Evolutionary conservation across 192 early-diverging fungal genomes (phyloP), one percentile per base, ranked within the genome.

Genomic region (Coemansia sp.): DNA sequence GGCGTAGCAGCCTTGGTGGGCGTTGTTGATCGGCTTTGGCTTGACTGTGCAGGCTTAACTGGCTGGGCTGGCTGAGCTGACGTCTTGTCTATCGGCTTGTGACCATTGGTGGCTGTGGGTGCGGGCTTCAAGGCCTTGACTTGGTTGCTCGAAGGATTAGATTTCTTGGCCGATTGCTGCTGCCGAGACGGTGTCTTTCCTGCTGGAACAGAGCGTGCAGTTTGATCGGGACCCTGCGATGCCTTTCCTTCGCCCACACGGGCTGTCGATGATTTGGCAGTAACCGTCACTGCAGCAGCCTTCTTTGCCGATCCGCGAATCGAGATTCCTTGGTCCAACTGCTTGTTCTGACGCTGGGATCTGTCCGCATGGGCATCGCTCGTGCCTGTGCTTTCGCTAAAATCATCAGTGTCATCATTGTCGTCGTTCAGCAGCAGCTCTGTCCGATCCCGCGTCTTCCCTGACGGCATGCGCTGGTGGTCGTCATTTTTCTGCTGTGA

Each of bases 301-400:
- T 37, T 58, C 31, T 60, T 58, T 5, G 76, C 63, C 12, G 66
- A 28, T 8, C 76, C 67, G 18, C 76, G 76, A n/a, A 67, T 57
- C 7, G 70, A 49, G 6, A 66, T 66, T 0, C 67, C 66, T 42
- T 68, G 68, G 23, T 49, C 62, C 6, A 25, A 31, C 52, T 56
- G 47, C 49, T 36, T 52, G 52, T 26, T 52, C 14, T 26, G 49
- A 7, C 48, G 49, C n/a, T 14, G 11, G 31, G 36, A 18, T 23
- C 42, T 40, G 20, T 38, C 21, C 0, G 15, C 34, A 37, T 36
- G 14, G 21, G 26, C 36, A 52, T 52, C 49, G 20, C 38, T 25
- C 17, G 20, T 14, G 17, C 31, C 31, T 8, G 34, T 38, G n/a
- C 55, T 53, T 18, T 67, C 65, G 61, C 71, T 63, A 11, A 60